These are phyloP conservation scores for Chlorociboria aeruginascens DNA, from an alignment of 495 filamentous ascomycete species.

Conservation along the genomic window DNA sequence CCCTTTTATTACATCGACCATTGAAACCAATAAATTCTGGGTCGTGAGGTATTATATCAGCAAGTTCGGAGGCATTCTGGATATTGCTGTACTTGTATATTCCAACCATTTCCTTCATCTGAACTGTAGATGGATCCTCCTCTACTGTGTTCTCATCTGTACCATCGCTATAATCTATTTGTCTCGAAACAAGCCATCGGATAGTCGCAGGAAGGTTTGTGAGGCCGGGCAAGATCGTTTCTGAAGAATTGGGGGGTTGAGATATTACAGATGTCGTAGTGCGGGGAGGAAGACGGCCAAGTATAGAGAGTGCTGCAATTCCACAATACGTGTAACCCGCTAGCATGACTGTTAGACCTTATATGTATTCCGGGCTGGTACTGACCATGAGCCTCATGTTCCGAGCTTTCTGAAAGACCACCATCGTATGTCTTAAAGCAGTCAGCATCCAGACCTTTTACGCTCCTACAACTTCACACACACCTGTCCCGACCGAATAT, in stretches of 20 bases:
- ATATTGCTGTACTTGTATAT: not conserved
- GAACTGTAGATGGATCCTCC: conserved; percentile 20
- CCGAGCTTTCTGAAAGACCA: conserved; percentile 69
- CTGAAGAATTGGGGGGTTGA: not conserved
- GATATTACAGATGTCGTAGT: conserved; percentile 20
- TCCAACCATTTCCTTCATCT: conserved; percentile 20
- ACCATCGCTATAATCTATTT: conserved; percentile 28
- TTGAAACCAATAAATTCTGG: conserved; percentile 55
- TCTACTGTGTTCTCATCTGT: conserved; percentile 38
- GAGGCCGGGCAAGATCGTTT: conserved; percentile 22
- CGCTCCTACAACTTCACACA: conserved; percentile 4
- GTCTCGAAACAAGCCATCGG: conserved; percentile 60
- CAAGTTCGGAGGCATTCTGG: conserved; percentile 4
- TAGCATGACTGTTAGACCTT: conserved; percentile 23
- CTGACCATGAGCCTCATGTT: conserved; percentile 81
- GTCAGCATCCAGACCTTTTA: conserved; percentile 7
- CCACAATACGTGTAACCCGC: conserved; percentile 86
- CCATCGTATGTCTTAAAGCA: conserved; percentile 71
- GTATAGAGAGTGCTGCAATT: conserved; percentile 58
- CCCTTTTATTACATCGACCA: conserved; percentile 75
- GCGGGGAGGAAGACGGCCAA: conserved; percentile 39
- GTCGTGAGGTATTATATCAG: conserved; percentile 24
- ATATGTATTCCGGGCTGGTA: conserved; percentile 11
- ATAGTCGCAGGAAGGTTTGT: conserved; percentile 26
- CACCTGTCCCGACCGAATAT: conserved; percentile 61